Conservation (phyloP, 2,329 filamentous ascomycete genomes). For the Talaromyces sp. region DNA sequence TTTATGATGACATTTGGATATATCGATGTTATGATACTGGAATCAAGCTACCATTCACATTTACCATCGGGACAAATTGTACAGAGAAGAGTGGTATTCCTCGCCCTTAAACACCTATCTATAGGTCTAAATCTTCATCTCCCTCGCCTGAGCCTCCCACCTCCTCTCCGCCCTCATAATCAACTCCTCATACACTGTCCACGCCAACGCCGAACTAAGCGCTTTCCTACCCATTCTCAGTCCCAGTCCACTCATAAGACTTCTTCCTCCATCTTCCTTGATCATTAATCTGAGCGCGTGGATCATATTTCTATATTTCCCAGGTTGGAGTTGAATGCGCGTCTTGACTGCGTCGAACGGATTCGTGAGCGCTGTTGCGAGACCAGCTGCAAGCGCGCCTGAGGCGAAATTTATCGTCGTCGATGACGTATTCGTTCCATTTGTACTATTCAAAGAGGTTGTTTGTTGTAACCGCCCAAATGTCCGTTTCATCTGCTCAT, state of each 20-base stretch:
- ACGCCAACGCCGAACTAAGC: constrained; percentile 88
- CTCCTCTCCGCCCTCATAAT: constrained; percentile 67
- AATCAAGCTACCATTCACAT: background rate
- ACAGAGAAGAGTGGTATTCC: constrained; percentile 1
- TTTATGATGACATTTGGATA: constrained; percentile 20
- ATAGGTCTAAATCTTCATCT: background rate
- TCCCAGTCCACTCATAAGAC: constrained; percentile 80
- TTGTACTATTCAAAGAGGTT: background rate
- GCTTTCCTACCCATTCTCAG: constrained; percentile 89
- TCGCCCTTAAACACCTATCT: background rate
- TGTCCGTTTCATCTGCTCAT: constrained; percentile 60
- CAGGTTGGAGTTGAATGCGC: constrained; percentile 83
- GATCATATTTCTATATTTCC: constrained; percentile 76
- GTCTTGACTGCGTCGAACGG: constrained; percentile 98
- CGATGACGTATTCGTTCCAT: constrained; percentile 22
- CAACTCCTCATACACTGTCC: constrained; percentile 95
- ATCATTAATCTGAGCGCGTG: constrained; percentile 77
- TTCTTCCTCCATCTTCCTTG: constrained; percentile 72
- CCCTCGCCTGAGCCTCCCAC: constrained; percentile 32
- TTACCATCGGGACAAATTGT: background rate
- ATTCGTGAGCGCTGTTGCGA: constrained; percentile 87
- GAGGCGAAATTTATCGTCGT: constrained; percentile 78
- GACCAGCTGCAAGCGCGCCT: constrained; percentile 73
- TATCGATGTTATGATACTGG: constrained; percentile 11
- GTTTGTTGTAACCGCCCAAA: constrained; percentile 28